phyloP scores from a whole-genome alignment of 495 filamentous ascomycete species.

The Pseudoneurospora amorphoporcata region DNA sequence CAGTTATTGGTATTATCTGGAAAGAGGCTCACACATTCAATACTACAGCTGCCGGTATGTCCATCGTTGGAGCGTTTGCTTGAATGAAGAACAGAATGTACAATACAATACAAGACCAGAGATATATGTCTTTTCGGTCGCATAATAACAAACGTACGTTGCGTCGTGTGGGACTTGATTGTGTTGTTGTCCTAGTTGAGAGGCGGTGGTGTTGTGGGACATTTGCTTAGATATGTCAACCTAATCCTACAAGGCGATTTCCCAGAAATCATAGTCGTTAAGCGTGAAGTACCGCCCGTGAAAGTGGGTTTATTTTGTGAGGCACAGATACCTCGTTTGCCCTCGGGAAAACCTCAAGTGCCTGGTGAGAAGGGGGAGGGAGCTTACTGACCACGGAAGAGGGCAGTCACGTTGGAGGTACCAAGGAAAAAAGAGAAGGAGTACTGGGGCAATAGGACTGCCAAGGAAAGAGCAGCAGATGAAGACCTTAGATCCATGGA shows the following conservation, averaged over 20 bases:
- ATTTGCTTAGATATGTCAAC: neutral
- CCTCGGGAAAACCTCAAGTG: too few relatives aligned
- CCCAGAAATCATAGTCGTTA: neutral
- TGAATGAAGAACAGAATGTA: constrained; percentile 9
- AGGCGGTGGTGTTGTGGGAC: neutral
- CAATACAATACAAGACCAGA: neutral
- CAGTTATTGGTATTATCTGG: neutral
- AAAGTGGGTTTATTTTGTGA: neutral
- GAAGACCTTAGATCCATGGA: neutral
- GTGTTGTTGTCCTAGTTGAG: neutral
- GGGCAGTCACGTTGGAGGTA: neutral
- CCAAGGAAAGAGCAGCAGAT: neutral
- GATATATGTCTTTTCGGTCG: neutral
- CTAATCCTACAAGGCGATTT: neutral
- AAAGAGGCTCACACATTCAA: constrained; percentile 8
- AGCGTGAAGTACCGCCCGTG: neutral
- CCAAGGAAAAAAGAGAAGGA: neutral
- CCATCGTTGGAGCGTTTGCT: constrained; percentile 49
- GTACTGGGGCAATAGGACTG: neutral
- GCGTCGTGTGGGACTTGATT: neutral
- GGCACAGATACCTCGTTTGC: neutral
- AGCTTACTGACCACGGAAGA: neutral
- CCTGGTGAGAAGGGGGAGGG: neutral
- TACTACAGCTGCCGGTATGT: constrained; percentile 40
- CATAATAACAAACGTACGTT: neutral